phyloP scores from a whole-genome alignment of 257 asterid genomes.

The Cruciata laevipes region DNA sequence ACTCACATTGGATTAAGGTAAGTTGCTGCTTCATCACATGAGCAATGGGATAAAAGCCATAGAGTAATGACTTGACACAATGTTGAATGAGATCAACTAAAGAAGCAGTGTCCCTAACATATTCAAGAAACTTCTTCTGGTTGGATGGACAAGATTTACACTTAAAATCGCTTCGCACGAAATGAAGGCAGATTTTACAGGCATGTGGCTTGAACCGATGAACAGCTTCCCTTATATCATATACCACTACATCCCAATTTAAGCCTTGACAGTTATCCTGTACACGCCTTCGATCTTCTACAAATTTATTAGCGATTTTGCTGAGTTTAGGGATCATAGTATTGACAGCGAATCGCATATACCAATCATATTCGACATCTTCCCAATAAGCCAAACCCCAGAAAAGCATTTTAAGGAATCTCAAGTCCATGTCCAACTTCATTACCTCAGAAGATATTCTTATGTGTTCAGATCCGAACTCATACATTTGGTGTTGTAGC shows the following conservation, averaged over 20 bases:
- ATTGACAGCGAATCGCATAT: background rate
- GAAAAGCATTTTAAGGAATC: background rate
- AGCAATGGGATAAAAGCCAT: background rate
- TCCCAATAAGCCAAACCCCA: background rate
- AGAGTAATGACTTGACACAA: background rate
- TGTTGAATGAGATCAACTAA: background rate
- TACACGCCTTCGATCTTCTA: background rate
- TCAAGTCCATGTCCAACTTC: background rate
- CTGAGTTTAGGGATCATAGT: background rate
- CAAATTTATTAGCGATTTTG: background rate
- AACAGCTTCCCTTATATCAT: background rate
- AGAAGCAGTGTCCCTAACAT: background rate
- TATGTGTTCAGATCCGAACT: background rate
- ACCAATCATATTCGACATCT: background rate
- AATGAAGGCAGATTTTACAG: background rate
- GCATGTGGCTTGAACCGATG: background rate
- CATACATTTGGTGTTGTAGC: background rate
- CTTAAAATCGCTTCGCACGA: background rate
- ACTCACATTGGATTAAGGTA: background rate
- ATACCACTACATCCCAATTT: background rate
- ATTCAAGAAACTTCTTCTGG: background rate
- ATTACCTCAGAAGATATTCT: background rate
- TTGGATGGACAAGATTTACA: background rate
- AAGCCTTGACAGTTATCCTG: background rate
- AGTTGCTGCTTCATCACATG: background rate